Percentiles rank a stretch among this genome's conserved stretches.
Conservation (phyloP, 2,329 filamentous ascomycete species). For the Apiospora arundinis region DNA sequence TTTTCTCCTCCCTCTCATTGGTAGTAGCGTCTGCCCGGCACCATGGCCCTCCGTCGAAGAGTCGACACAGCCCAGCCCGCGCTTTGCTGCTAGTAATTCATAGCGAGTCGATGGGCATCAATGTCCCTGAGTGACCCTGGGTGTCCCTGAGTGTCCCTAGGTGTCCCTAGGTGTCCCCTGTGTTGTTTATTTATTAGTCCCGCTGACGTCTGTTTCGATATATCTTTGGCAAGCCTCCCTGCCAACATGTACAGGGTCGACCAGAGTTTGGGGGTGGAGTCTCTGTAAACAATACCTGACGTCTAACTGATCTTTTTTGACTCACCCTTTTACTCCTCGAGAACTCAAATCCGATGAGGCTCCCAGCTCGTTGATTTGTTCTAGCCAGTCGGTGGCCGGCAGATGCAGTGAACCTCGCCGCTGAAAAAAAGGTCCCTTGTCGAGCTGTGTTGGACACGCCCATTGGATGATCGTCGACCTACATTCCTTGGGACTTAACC, state of each 20-base stretch:
- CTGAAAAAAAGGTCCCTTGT: constrained; percentile 4
- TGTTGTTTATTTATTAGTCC: constrained; percentile 9
- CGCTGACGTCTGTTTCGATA: constrained; percentile 3
- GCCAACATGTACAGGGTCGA: background rate
- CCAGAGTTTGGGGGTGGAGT: constrained; percentile 12
- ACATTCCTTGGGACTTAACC: constrained; percentile 12
- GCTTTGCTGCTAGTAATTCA: background rate
- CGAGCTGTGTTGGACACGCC: constrained; percentile 13
- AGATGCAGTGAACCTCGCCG: constrained; percentile 17
- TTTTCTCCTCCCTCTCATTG: background rate
- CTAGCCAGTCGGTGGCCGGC: constrained; percentile 16
- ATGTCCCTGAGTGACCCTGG: no score
- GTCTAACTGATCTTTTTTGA: constrained; percentile 9
- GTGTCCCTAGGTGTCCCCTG: background rate
- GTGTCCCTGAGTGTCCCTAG: no score
- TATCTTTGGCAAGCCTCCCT: background rate
- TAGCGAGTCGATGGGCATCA: constrained; percentile 3
- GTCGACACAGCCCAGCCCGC: constrained; percentile 2
- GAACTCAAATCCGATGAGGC: constrained; percentile 22
- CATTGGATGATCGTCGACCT: constrained; percentile 3
- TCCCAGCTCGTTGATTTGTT: constrained; percentile 13
- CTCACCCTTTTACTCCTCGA: constrained; percentile 14
- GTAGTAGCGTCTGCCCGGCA: background rate
- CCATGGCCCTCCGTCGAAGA: background rate
- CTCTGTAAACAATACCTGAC: background rate